A percentile compares a stretch with the other conserved stretches of the same genome.
These are phyloP conservation scores for Flaveria ramosissima DNA, from an alignment of 129 eudicot species.

Conservation along the genomic window DNA sequence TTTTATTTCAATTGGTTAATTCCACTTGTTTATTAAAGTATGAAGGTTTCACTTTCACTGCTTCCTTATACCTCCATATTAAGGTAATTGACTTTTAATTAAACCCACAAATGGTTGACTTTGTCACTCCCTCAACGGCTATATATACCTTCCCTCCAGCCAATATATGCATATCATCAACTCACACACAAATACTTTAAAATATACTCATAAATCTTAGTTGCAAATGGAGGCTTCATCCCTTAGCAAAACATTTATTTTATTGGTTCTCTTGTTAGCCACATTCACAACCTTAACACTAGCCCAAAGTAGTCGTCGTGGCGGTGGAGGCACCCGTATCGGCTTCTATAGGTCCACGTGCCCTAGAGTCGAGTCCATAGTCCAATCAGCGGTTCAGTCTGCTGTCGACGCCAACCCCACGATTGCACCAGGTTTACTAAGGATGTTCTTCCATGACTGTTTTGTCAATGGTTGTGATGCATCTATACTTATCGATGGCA, in stretches of 20 bases:
- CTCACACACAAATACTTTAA: neutral
- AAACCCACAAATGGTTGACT: neutral
- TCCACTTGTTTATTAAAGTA: neutral
- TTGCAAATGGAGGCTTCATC: constrained; percentile 14
- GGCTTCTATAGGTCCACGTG: constrained; percentile 53
- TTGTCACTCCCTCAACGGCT: neutral
- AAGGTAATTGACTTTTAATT: neutral
- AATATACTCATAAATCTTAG: neutral
- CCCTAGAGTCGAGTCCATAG: constrained; percentile 58
- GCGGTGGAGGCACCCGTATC: constrained; percentile 41
- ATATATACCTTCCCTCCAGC: neutral
- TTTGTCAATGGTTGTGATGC: constrained; percentile 89
- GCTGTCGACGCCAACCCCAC: constrained; percentile 46
- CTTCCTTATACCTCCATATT: neutral
- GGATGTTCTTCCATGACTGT: constrained; percentile 77
- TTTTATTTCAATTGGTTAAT: neutral
- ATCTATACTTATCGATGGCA: constrained; percentile 69
- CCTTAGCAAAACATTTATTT: constrained; percentile 11
- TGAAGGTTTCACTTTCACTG: neutral
- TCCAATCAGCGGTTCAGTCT: constrained; percentile 46
- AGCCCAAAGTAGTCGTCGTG: constrained; percentile 27
- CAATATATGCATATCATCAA: neutral
- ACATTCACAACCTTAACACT: constrained; percentile 27
- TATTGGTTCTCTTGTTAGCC: constrained; percentile 32
- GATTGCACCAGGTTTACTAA: constrained; percentile 59